Conservation (phyloP, 441 rosid species). For the Populus hybrid region DNA sequence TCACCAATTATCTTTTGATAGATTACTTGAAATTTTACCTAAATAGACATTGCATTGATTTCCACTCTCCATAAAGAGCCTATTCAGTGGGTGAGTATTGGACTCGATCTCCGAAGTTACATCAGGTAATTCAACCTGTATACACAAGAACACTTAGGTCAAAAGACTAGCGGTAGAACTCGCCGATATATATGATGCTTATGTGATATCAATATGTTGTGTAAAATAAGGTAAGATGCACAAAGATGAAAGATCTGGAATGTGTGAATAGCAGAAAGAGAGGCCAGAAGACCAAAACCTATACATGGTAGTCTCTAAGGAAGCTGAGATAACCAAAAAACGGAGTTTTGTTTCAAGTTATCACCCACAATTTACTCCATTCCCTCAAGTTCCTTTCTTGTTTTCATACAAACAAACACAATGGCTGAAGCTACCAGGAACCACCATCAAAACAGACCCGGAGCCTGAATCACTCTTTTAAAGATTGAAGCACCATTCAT, state of each 20-base stretch:
- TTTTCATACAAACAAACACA: background rate
- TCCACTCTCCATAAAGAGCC: background rate
- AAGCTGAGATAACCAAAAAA: background rate
- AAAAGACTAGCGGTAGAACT: background rate
- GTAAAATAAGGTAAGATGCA: background rate
- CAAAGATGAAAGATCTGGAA: background rate
- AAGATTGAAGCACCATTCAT: background rate
- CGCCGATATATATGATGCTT: background rate
- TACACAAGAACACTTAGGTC: background rate
- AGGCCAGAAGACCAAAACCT: background rate
- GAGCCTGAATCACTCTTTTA: background rate
- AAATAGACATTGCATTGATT: background rate
- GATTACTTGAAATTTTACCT: background rate
- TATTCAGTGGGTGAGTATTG: background rate
- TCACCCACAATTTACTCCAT: background rate
- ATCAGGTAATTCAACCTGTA: background rate
- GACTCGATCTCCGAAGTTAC: background rate
- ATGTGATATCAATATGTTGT: background rate
- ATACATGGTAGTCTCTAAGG: background rate
- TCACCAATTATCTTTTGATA: background rate
- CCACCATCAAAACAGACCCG: background rate
- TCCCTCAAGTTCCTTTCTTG: background rate
- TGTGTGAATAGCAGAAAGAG: background rate
- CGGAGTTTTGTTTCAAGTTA: background rate
- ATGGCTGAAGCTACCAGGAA: background rate